Evolutionary conservation across 768 basidiomycete species (phyloP).

Genomic region (Lactarius akahatsu): DNA sequence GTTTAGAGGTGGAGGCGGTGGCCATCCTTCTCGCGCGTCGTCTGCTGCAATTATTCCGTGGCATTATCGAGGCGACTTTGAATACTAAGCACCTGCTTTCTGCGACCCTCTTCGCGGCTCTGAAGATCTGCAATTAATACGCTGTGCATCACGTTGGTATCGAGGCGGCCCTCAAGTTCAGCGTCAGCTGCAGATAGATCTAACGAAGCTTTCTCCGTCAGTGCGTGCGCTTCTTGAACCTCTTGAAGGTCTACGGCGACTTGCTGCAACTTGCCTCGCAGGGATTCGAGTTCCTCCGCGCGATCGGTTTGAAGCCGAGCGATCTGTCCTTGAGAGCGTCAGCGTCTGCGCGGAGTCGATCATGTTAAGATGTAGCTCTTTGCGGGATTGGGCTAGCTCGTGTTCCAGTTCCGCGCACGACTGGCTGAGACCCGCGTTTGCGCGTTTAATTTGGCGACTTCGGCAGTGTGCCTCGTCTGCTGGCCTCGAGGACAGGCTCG

Average conservation of each 20-base stretch:
- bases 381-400: conserved; percentile 25
- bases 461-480: background rate
- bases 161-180: conserved; percentile 8
- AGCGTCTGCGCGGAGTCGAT: conserved; percentile 10
- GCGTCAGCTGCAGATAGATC: conserved; percentile 21
- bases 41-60: too few relatives aligned
- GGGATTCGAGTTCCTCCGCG: conserved; percentile 27
- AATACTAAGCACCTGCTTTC: too few relatives aligned
- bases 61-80: too few relatives aligned
- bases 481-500: background rate
- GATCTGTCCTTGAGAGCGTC: conserved; percentile 19
- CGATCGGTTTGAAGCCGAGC: conserved; percentile 21
- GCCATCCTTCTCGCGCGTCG: too few relatives aligned
- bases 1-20: too few relatives aligned
- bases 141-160: too few relatives aligned
- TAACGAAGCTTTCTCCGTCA: conserved; percentile 38
- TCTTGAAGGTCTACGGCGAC: conserved; percentile 29
- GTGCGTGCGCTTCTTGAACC: conserved; percentile 19
- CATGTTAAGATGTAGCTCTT: conserved; percentile 29
- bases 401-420: conserved; percentile 17
- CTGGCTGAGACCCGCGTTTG: conserved; percentile 26
- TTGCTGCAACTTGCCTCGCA: conserved; percentile 30
- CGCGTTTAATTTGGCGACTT: conserved; percentile 24
- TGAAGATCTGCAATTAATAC: too few relatives aligned
- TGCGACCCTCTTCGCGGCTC: too few relatives aligned